phyloP scores from a whole-genome alignment of 2,329 filamentous ascomycete genomes.

The Ampelomyces quisqualis region DNA sequence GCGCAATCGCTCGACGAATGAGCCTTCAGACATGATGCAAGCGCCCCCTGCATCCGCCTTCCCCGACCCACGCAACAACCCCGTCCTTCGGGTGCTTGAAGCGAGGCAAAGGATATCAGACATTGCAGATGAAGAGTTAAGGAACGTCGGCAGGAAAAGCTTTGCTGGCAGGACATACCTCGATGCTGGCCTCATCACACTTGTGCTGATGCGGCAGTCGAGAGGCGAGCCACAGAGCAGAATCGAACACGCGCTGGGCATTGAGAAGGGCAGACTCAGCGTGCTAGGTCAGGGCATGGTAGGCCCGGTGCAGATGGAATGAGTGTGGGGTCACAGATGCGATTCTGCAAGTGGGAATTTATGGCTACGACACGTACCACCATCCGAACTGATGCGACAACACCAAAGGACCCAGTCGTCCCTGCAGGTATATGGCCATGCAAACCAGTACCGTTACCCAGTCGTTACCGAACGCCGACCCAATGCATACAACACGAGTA shows the following conservation, averaged over 20 bases:
- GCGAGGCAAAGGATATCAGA: conserved; percentile 54
- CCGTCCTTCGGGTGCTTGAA: conserved; percentile 56
- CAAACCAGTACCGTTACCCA: conserved; percentile 11
- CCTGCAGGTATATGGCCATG: conserved; percentile 22
- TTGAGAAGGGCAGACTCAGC: conserved; percentile 37
- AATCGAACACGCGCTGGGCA: conserved; percentile 37
- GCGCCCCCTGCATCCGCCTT: conserved; percentile 33
- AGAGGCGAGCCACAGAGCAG: conserved; percentile 32
- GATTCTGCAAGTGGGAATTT: too few species aligned
- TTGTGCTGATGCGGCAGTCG: conserved; percentile 37
- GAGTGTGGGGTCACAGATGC: conserved; percentile 10
- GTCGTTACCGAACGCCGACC: conserved; percentile 25
- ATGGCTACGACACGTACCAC: conserved; percentile 18
- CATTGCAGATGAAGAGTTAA: conserved; percentile 57
- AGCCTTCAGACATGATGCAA: conserved; percentile 36
- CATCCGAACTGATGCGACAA: conserved; percentile 12
- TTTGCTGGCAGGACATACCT: conserved; percentile 48
- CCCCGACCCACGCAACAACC: conserved; percentile 49
- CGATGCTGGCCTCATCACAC: conserved; percentile 46
- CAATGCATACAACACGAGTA: conserved; percentile 17
- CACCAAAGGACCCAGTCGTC: conserved; percentile 4
- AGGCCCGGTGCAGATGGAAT: conserved; percentile 23
- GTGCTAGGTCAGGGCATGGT: conserved; percentile 28
- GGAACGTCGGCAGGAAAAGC: conserved; percentile 45
- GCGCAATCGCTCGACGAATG: conserved; percentile 26